Percentiles rank a stretch among this genome's conserved stretches.
These are phyloP conservation scores for Ascobolus immersus DNA, from an alignment of 495 filamentous ascomycete species.

Conservation along the genomic window DNA sequence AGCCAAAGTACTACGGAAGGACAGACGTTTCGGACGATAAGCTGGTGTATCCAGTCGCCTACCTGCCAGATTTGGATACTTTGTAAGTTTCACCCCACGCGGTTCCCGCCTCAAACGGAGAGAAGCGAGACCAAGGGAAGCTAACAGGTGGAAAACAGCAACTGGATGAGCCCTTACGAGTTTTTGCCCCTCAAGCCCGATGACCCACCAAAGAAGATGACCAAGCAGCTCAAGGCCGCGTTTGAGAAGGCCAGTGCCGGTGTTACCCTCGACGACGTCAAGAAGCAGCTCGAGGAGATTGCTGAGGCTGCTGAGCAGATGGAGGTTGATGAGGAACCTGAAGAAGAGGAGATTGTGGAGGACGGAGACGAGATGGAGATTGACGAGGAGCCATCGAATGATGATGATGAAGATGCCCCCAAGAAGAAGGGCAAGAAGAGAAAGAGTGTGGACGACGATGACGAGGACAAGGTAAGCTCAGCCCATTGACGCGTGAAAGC, in stretches of 20 bases:
- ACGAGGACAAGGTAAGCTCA: constrained; percentile 13
- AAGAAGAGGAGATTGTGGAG: constrained; percentile 32
- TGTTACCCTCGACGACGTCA: constrained; percentile 34
- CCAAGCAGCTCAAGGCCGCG: constrained; percentile 45
- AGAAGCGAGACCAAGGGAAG: not conserved
- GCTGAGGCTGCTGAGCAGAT: constrained; percentile 20
- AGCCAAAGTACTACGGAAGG: constrained; percentile 18
- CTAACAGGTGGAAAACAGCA: constrained; percentile 10
- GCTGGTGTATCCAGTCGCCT: constrained; percentile 84
- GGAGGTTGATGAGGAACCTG: constrained; percentile 38
- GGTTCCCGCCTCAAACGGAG: too few species aligned
- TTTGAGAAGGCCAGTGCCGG: constrained; percentile 46
- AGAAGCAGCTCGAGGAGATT: not conserved
- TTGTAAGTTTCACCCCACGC: constrained; percentile 38
- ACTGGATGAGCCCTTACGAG: too few species aligned
- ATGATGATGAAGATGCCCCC: constrained; percentile 23
- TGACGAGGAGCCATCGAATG: constrained; percentile 30
- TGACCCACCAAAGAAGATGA: constrained; percentile 41
- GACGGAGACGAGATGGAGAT: constrained; percentile 33
- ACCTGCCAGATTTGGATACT: constrained; percentile 63
- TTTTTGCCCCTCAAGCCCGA: constrained; percentile 32
- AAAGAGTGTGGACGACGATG: constrained; percentile 14
- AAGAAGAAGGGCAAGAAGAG: constrained; percentile 36
- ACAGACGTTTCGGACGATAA: constrained; percentile 16
- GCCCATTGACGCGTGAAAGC: constrained; percentile 19